Evolutionary conservation across 768 basidiomycete species (phyloP).

Genomic region (Porpolomopsis calyptriformis): DNA sequence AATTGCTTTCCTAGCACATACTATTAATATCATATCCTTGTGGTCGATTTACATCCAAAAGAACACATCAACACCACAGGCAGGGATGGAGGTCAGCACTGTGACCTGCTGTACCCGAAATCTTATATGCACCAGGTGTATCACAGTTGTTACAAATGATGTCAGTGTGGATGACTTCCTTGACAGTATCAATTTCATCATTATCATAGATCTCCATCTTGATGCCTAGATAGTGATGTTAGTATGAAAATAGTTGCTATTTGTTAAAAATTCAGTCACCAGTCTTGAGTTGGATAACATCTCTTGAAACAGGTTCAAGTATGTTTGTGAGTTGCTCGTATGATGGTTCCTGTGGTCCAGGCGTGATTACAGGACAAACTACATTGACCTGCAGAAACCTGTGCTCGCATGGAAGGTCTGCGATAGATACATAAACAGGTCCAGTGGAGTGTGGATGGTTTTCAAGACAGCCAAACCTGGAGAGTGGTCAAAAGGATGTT

Average conservation of each 20-base stretch:
- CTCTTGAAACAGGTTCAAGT: slow-evolving; percentile 13
- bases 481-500: background rate
- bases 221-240: slow-evolving; percentile 13
- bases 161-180: slow-evolving; percentile 15
- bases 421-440: background rate
- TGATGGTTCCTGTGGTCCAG: slow-evolving; percentile 19
- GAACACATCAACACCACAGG: slow-evolving; percentile 13
- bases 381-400: slow-evolving; percentile 8
- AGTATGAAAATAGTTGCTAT: background rate
- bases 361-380: slow-evolving; percentile 14
- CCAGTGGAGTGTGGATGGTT: slow-evolving; percentile 11
- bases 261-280: slow-evolving; percentile 11
- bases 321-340: slow-evolving; percentile 18
- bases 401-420: background rate
- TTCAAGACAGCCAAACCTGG: slow-evolving; percentile 17
- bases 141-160: slow-evolving; percentile 18
- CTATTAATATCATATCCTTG: slow-evolving; percentile 11
- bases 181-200: background rate
- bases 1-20: too few species aligned
- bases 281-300: slow-evolving; percentile 14
- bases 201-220: slow-evolving; percentile 17
- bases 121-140: slow-evolving; percentile 17
- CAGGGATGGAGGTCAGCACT: slow-evolving; percentile 18
- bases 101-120: slow-evolving; percentile 19
- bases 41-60: slow-evolving; percentile 15